phyloP scores from a whole-genome alignment of 2,329 filamentous ascomycete genomes.

The Fusarium tuaranense region DNA sequence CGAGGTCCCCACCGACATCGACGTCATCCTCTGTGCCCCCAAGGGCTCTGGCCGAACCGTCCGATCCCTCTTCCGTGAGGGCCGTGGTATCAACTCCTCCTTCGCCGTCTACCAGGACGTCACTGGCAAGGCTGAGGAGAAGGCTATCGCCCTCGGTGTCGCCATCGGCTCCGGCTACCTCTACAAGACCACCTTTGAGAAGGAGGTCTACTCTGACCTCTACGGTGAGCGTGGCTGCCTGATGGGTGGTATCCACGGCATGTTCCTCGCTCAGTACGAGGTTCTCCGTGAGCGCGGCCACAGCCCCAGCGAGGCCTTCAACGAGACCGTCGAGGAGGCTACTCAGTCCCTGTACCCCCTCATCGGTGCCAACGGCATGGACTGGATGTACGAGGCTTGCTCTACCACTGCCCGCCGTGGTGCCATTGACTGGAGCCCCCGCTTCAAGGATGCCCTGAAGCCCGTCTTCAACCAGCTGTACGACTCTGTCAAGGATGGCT shows the following conservation, averaged over 20 bases:
- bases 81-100: slow-evolving; percentile 99
- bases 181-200: slow-evolving; percentile 99
- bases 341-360: slow-evolving; percentile 98
- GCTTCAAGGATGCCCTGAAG: slow-evolving; percentile 98
- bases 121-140: slow-evolving; percentile 97
- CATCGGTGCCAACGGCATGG: slow-evolving; percentile 98
- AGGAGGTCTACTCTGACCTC: slow-evolving; percentile 99
- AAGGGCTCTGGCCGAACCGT: slow-evolving; percentile 99
- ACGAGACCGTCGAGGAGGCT: slow-evolving; percentile 99
- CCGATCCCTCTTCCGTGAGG: slow-evolving; percentile 98
- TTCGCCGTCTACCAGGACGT: slow-evolving; percentile 99
- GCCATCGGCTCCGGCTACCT: slow-evolving; percentile 98
- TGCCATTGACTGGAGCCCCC: slow-evolving; percentile 97
- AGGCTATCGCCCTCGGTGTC: slow-evolving; percentile 95
- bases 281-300: slow-evolving; percentile 99
- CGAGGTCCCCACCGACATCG: slow-evolving; percentile 93
- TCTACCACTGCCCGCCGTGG: slow-evolving; percentile 98
- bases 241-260: slow-evolving; percentile 99
- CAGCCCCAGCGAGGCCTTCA: slow-evolving; percentile 98
- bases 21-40: slow-evolving; percentile 99
- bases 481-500: slow-evolving; percentile 89
- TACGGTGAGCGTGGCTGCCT: slow-evolving; percentile 99
- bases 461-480: slow-evolving; percentile 98
- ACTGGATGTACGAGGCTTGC: slow-evolving; percentile 99
- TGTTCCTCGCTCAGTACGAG: slow-evolving; percentile 99